These are phyloP conservation scores for Dittrichia graveolens DNA, from an alignment of 129 eudicot species.

Conservation along the genomic window DNA sequence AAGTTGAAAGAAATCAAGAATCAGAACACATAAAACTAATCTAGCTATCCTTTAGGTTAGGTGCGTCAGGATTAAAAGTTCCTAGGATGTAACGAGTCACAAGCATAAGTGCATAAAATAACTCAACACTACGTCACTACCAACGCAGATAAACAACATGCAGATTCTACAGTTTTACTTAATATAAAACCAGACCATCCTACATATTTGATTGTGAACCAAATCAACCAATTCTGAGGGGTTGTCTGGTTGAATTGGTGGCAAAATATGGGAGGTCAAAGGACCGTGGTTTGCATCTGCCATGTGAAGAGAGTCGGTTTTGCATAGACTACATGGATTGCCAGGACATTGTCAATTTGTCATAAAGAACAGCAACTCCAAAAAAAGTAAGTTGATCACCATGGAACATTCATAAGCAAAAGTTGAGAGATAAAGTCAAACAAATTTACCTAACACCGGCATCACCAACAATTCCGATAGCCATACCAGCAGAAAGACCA, in stretches of 20 bases:
- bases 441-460: constrained; percentile 73
- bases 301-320: no score
- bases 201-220: not conserved
- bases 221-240: not conserved
- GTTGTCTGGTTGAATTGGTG: not conserved
- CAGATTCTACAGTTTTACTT: not conserved
- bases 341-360: no score
- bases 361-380: no score
- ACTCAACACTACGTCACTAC: no score
- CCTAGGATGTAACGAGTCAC: not conserved
- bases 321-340: no score
- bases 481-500: constrained; percentile 92
- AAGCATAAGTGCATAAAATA: not conserved
- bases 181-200: not conserved
- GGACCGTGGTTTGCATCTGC: no score
- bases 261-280: not conserved
- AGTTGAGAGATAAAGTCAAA: not conserved
- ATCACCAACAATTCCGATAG: constrained; percentile 88
- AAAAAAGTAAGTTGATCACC: not conserved
- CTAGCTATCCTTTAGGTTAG: not conserved
- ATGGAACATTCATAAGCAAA: constrained; percentile 15
- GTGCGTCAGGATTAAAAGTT: not conserved
- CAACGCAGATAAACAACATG: not conserved
- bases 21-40: not conserved
- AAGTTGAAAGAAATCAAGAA: not conserved